Percentiles rank a stretch among this genome's conserved stretches.
Conservation (phyloP, 805 yeast genomes). For the Maudiozyma pseudohumilis region DNA sequence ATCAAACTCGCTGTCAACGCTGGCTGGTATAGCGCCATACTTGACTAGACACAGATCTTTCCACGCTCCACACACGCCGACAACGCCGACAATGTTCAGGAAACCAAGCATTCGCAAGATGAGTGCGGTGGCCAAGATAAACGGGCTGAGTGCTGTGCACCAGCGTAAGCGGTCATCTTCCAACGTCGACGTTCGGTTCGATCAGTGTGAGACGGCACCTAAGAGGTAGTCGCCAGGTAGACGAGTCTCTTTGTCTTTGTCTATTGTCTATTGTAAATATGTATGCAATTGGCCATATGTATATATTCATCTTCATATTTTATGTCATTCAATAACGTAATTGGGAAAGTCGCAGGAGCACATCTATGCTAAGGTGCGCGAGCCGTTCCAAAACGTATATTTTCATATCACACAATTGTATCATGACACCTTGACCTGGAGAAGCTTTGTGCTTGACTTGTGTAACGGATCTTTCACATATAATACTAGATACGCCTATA, state of each 20-base stretch:
- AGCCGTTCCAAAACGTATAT: too few relatives aligned
- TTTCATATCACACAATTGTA: too few relatives aligned
- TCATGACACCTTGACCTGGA: too few relatives aligned
- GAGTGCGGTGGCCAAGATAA: neutral
- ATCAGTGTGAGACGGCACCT: conserved; percentile 10
- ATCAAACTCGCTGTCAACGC: neutral
- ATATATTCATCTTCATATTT: neutral
- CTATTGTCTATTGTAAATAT: too few relatives aligned
- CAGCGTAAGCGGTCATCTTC: conserved; percentile 23
- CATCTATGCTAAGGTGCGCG: too few relatives aligned
- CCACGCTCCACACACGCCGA: conserved; percentile 17
- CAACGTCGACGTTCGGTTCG: conserved; percentile 20
- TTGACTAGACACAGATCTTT: conserved; percentile 12
- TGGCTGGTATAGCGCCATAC: conserved; percentile 1
- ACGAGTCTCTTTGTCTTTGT: too few relatives aligned
- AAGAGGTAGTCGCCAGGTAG: conserved; percentile 11
- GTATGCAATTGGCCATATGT: conserved; percentile 1
- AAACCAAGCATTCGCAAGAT: conserved; percentile 1
- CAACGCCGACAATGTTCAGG: conserved; percentile 12
- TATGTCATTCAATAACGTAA: neutral
- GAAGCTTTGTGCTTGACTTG: too few relatives aligned
- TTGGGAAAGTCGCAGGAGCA: neutral
- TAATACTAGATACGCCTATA: too few relatives aligned
- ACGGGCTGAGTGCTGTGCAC: conserved; percentile 4
- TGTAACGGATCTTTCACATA: too few relatives aligned